Evolutionary conservation across 768 basidiomycete species (phyloP), one percentile per base, ranked within the genome.

Genomic region (Steccherinum ochraceum): DNA sequence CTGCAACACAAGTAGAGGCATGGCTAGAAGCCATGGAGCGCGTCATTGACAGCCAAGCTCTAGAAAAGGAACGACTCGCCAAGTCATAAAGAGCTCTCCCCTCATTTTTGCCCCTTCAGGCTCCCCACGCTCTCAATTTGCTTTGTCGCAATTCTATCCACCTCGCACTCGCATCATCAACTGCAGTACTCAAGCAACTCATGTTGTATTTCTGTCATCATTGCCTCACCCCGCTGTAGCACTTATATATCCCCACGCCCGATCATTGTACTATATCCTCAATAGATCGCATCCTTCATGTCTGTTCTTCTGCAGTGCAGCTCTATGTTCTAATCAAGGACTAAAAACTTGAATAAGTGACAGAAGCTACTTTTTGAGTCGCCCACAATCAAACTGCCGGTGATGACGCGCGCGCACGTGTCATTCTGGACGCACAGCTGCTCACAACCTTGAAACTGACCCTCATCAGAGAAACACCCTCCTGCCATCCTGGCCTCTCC

Each of bases 1-100:
- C 57, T 16, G 71, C 74, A 3, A 66, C 67, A 21, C 57, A 68
- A 47, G 76, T 93, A 12, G 81, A 83, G 52, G 59, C 74, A 7
- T 97, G 94, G 94, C 67, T 98, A 35, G 76, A 82, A 18, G 93
- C 89, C 2, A 90, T 98, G 83, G 81, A 85, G 48, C 80, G 73
- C 52, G 86, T 89, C 21, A 80, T 96, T 16, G 61, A 67, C 41
- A 77, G 81, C 42, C 79, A 83, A 43, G 71, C 69, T 1, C 68
- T 67, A 19, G 82, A 85, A 51, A 69, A 76, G 13, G 74, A 75
- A 54, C 76, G 71, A 24, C 58, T 87, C 50, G 41, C 16, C 19
- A 5, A 43, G 18, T 43, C 10, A 43, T 43, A 18, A 18, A 43
- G 30, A 16, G n/a, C n/a, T n/a, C n/a, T n/a, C n/a, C n/a, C n/a